phyloP scores from a whole-genome alignment of 805 yeast species.

The Myxozyma kluyveri region DNA sequence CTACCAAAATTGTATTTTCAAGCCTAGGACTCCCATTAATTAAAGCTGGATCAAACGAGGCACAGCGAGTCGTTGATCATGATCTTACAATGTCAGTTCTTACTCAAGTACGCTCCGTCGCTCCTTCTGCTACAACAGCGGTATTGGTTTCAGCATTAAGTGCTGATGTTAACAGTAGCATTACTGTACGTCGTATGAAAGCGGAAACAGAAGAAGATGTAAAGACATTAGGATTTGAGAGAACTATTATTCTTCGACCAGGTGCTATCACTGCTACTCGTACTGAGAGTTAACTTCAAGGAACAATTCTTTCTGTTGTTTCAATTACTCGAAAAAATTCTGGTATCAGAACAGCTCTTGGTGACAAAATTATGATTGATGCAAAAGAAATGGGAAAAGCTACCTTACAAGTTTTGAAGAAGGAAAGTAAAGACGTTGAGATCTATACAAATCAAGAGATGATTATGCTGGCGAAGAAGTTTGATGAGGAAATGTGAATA shows the following conservation, averaged over 20 bases:
- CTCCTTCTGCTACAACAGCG: conserved; percentile 62
- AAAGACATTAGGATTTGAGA: conserved; percentile 59
- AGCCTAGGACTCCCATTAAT: conserved; percentile 68
- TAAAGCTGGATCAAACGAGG: conserved; percentile 64
- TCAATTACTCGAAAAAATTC: conserved; percentile 10
- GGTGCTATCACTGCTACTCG: conserved; percentile 50
- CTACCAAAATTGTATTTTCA: conserved; percentile 46
- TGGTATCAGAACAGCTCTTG: neutral
- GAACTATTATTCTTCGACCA: conserved; percentile 73
- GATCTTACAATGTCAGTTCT: conserved; percentile 63
- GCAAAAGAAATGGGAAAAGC: conserved; percentile 67
- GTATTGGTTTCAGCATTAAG: conserved; percentile 66
- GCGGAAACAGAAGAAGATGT: conserved; percentile 75
- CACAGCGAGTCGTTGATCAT: conserved; percentile 69
- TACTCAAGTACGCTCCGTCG: conserved; percentile 72
- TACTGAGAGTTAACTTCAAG: conserved; percentile 33
- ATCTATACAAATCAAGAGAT: conserved; percentile 26
- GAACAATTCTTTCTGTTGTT: conserved; percentile 6
- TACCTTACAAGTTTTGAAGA: conserved; percentile 46
- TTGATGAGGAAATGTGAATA: conserved; percentile 4
- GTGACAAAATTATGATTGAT: conserved; percentile 44
- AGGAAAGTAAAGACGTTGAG: conserved; percentile 34
- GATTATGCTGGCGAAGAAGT: conserved; percentile 15
- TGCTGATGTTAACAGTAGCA: conserved; percentile 54
- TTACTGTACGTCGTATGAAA: conserved; percentile 65